Evolutionary conservation across 176 grass and related monocot genomes (phyloP).

Genomic region (Bolboschoenus planiculmis): DNA sequence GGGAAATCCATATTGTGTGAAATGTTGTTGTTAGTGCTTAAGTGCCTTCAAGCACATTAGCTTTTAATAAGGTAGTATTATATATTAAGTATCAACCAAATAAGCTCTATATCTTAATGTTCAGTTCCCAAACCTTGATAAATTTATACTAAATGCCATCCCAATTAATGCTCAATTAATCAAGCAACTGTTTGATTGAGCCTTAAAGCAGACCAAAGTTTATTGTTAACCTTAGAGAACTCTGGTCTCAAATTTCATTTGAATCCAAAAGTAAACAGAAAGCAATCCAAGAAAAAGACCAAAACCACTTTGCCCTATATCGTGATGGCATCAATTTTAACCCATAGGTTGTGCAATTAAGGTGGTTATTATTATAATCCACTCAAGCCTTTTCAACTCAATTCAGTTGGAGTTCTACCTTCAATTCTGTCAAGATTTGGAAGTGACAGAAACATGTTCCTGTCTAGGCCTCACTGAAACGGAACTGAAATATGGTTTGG

Average conservation of each 20-base stretch:
- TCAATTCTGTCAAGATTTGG: not conserved
- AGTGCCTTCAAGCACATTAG: not conserved
- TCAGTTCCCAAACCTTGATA: not conserved
- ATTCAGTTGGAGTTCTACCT: not conserved
- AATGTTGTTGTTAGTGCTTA: not conserved
- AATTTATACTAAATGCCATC: not conserved
- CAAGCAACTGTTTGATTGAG: not conserved
- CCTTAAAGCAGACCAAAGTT: not conserved
- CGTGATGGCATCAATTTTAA: not conserved
- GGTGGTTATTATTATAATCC: not conserved
- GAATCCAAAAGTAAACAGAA: not conserved
- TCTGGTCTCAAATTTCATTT: not conserved
- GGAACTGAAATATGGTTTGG: conserved; percentile 10
- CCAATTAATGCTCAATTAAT: not conserved
- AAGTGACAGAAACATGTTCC: conserved; percentile 2
- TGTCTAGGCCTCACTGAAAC: not conserved
- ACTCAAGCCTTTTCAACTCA: not conserved
- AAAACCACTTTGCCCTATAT: not conserved
- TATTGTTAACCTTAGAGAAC: not conserved
- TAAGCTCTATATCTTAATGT: not conserved
- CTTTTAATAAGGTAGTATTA: not conserved
- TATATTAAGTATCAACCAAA: not conserved
- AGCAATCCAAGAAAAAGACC: not conserved
- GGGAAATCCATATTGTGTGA: not conserved
- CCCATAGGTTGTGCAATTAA: not conserved